Base-by-base conservation (phyloP, 441 rosid genomes). In the Euphorbia neoarborescens region DNA sequence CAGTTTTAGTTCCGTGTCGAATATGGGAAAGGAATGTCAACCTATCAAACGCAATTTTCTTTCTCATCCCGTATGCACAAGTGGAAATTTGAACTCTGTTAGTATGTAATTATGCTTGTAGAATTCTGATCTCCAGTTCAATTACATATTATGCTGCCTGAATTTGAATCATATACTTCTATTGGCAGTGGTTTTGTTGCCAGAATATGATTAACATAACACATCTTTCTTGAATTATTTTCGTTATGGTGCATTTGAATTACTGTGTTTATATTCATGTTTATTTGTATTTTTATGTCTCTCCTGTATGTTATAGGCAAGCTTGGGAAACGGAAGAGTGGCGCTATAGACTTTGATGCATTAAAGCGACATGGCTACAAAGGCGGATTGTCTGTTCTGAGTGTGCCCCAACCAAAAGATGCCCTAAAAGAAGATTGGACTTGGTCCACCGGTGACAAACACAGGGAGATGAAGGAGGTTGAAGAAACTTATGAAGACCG, bases 401-500 rank as follows among this genome's bases (percentile, higher is more conserved):
- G 81, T 53, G 84, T 91, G 73, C 90, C 88, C 38, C 75, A 82
- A 27, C 95, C 94, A 14, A 83, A 77, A 72, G 91, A 87, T 22
- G 83, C 81, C 27, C 73, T 24, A 42, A 78, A 80, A 70, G 84
- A 69, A 10, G 80, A 91, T 73, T 94, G 99, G 99, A 72, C 89
- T 5, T 94, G 99, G 97, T 82, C 86, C 38, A 84, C 79, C 1
- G 99, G 99, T 37, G 86, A 78, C 79, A 93, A 91, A 72, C 79
- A 72, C 24, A 78, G 78, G 27, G 82, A 81, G 70, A 69, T 62
- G 37, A 79, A 71, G 60, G 87, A 80, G 42, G 81, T 65, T 35
- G 85, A 87, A 69, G 97, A 94, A 79, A 84, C 92, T 37, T 86
- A 71, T 28, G 53, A 79, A 78, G 91, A 90, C 27, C 83, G 91